Evolutionary conservation across 345 rosid species (phyloP).

Genomic region (Salix suchowensis): DNA sequence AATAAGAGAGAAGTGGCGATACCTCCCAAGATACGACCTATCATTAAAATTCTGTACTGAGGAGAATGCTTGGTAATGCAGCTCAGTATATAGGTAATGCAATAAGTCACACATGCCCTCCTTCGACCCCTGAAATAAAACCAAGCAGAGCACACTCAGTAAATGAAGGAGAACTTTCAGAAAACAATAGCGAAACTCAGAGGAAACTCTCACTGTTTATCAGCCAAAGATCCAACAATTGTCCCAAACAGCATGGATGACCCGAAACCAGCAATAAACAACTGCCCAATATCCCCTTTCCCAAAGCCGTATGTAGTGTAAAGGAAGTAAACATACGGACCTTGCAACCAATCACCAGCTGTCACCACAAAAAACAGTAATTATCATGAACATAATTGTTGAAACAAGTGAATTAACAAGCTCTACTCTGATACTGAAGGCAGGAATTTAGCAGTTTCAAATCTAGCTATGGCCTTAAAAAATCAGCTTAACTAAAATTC

Average conservation of each 20-base stretch:
- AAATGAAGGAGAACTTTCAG: constrained; percentile 6
- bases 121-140: constrained; percentile 67
- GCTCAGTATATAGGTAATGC: constrained; percentile 78
- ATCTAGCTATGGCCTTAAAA: not conserved
- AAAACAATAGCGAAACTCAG: not conserved
- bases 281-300: constrained; percentile 88
- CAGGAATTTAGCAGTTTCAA: not conserved
- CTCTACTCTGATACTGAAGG: not conserved
- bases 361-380: constrained; percentile 2
- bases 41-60: constrained; percentile 79
- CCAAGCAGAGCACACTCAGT: constrained; percentile 3
- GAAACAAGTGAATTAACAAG: not conserved
- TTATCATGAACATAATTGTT: not conserved
- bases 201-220: constrained; percentile 64
- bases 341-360: constrained; percentile 99
- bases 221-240: constrained; percentile 95
- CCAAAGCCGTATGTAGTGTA: constrained; percentile 78
- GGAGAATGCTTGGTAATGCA: constrained; percentile 95
- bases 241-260: constrained; percentile 98
- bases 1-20: constrained; percentile 41
- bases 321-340: constrained; percentile 92
- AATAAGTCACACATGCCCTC: constrained; percentile 86
- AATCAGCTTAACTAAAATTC: not conserved
- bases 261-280: constrained; percentile 96
- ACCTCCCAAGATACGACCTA: constrained; percentile 63